Conservation (phyloP, 208 protist species). For the Leishmania aethiopica region DNA sequence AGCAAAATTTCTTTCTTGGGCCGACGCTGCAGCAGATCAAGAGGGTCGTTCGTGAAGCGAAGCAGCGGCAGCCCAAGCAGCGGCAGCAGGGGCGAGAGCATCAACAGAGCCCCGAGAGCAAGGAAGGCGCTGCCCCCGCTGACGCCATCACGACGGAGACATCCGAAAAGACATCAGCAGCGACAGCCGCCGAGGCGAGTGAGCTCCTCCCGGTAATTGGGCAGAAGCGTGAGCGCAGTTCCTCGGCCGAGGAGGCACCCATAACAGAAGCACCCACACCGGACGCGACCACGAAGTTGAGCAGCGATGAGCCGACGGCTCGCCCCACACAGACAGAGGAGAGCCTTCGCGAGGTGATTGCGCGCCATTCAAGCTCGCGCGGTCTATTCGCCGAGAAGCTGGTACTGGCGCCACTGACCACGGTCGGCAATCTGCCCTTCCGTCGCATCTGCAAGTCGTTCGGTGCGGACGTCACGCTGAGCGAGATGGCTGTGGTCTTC, state of each 20-base stretch:
- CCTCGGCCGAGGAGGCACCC: background rate
- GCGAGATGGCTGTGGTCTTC: constrained; percentile 95
- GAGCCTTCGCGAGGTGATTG: constrained; percentile 45
- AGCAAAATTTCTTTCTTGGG: constrained; percentile 76
- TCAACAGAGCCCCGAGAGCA: background rate
- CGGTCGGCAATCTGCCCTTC: constrained; percentile 98
- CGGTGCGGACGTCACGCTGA: constrained; percentile 94
- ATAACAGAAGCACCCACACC: background rate
- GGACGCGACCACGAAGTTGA: constrained; percentile 25
- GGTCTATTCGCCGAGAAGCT: constrained; percentile 91
- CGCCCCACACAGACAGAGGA: constrained; percentile 31
- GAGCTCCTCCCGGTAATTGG: background rate
- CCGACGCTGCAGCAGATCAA: constrained; percentile 65
- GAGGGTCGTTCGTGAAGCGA: constrained; percentile 41
- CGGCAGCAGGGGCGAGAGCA: background rate
- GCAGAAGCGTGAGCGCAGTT: constrained; percentile 25
- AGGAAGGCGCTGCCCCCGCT: background rate
- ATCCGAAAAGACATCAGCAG: background rate
- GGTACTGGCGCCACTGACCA: constrained; percentile 97
- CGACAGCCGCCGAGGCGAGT: background rate
- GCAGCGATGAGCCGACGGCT: constrained; percentile 19
- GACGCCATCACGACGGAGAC: background rate
- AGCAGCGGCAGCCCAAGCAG: constrained; percentile 22
- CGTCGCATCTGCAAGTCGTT: constrained; percentile 93
- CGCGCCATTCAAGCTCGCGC: constrained; percentile 30